Percentiles rank a stretch among this genome's conserved stretches.
These are phyloP conservation scores for Xanthoparmelia taractica DNA, from an alignment of 495 filamentous ascomycete species.

Conservation along the genomic window DNA sequence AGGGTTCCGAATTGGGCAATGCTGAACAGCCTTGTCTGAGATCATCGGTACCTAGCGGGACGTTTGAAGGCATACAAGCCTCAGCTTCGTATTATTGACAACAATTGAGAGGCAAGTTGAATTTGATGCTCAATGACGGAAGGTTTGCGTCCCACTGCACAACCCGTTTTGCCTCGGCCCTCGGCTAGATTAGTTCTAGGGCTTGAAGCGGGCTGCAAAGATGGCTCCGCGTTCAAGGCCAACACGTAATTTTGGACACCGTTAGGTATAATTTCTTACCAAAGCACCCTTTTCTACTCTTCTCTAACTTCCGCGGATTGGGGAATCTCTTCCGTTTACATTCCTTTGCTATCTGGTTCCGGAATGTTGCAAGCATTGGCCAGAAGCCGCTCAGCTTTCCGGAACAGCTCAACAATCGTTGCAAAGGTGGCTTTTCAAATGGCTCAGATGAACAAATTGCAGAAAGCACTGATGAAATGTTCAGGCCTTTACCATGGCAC, in stretches of 20 bases:
- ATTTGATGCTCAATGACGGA: no score
- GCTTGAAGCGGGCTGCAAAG: background rate
- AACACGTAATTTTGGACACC: background rate
- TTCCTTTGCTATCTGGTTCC: constrained; percentile 2
- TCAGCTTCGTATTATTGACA: background rate
- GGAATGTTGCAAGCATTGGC: constrained; percentile 41
- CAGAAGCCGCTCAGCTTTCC: constrained; percentile 39
- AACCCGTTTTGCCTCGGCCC: constrained; percentile 4
- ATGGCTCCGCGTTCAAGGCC: background rate
- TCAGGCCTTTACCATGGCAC: constrained; percentile 41
- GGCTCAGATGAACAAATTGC: background rate
- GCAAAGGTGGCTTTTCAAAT: constrained; percentile 28
- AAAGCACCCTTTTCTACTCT: background rate
- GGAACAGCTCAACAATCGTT: constrained; percentile 29
- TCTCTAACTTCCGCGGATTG: background rate
- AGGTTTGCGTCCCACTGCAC: no score
- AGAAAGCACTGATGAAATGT: background rate
- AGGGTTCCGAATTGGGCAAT: constrained; percentile 2
- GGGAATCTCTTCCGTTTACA: background rate
- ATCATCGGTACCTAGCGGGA: background rate
- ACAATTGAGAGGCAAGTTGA: background rate
- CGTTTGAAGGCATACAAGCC: background rate
- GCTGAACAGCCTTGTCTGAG: background rate
- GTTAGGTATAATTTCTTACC: background rate
- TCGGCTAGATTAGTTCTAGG: background rate